phyloP scores from a whole-genome alignment of 306 rosid genomes.

The Phaseolus lunatus region DNA sequence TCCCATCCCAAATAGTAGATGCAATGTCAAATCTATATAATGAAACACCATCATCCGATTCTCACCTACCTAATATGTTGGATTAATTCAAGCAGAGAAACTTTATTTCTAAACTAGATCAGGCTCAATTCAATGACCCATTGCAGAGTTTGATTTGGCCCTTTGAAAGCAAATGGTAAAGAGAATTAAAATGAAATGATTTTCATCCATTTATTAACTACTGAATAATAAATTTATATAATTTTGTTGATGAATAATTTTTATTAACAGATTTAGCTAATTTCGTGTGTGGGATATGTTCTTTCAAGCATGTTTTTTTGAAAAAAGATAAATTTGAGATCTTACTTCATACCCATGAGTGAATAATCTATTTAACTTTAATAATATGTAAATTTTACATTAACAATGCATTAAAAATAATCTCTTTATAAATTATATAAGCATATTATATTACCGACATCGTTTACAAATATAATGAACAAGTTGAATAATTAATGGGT shows the following conservation, averaged over 20 bases:
- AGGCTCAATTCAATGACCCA: neutral
- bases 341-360: too few species aligned
- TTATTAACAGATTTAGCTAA: too few species aligned
- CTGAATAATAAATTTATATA: too few species aligned
- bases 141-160: conserved; percentile 12
- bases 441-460: neutral
- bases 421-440: neutral
- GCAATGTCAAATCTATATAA: neutral
- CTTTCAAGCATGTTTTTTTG: too few species aligned
- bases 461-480: neutral
- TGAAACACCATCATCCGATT: neutral
- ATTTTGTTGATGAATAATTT: too few species aligned
- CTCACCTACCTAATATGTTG: conserved; percentile 23
- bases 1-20: neutral
- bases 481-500: neutral
- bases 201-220: neutral
- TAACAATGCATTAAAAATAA: neutral
- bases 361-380: too few species aligned
- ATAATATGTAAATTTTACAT: too few species aligned
- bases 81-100: neutral
- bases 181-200: neutral
- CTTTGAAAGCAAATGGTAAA: neutral
- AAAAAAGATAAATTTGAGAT: too few species aligned
- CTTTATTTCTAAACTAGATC: neutral
- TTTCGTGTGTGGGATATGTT: too few species aligned